Percentiles rank a stretch among this genome's conserved stretches.
phyloP scores from a whole-genome alignment of 495 filamentous ascomycete genomes.

The Penicillium robsamsonii region DNA sequence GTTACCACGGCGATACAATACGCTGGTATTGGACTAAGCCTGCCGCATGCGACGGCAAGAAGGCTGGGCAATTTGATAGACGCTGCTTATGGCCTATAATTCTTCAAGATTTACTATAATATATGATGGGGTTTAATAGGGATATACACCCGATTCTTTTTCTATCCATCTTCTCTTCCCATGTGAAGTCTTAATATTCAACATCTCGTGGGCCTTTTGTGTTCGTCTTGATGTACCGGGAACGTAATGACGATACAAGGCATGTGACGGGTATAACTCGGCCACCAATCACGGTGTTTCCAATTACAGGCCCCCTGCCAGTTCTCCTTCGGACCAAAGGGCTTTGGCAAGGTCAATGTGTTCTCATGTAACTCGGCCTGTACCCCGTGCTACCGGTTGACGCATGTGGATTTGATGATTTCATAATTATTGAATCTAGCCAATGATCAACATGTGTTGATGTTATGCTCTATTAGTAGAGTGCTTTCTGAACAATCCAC shows the following conservation, averaged over 20 bases:
- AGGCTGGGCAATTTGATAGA: constrained; percentile 12
- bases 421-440: background rate
- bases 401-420: constrained; percentile 14
- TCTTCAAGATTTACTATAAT: background rate
- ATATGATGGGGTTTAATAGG: background rate
- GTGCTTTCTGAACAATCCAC: background rate
- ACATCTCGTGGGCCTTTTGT: background rate
- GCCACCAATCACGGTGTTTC: constrained; percentile 27
- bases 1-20: constrained; percentile 38
- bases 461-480: background rate
- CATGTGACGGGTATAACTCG: constrained; percentile 28
- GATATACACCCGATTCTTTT: background rate
- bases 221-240: background rate
- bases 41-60: constrained; percentile 28
- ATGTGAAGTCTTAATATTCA: background rate
- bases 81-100: constrained; percentile 2
- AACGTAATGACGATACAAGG: constrained; percentile 27
- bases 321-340: constrained; percentile 22
- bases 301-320: constrained; percentile 22
- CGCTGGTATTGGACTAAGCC: constrained; percentile 30
- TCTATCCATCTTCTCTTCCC: background rate
- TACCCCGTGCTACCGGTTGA: constrained; percentile 12
- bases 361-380: constrained; percentile 5
- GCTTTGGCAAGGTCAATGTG: constrained; percentile 11
- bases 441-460: background rate